These are phyloP conservation scores for Aspergillus conjunctus DNA, from an alignment of 495 filamentous ascomycete genomes.

Conservation along the genomic window DNA sequence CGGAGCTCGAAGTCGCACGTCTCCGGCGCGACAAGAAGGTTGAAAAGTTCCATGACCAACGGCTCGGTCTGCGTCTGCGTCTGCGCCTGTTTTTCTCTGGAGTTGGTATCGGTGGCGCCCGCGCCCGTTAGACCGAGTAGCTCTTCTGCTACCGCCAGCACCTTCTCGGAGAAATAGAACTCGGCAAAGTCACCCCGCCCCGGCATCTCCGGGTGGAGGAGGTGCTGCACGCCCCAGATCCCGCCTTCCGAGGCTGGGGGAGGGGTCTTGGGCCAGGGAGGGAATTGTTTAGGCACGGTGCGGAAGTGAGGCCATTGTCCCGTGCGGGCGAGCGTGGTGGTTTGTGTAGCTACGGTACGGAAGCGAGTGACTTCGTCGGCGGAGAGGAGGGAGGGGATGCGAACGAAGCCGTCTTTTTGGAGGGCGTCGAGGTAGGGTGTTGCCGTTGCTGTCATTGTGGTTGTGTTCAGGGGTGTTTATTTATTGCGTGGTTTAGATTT, in stretches of 20 bases:
- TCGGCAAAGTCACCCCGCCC: constrained; percentile 55
- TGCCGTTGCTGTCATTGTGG: constrained; percentile 16
- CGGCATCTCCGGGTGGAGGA: constrained; percentile 69
- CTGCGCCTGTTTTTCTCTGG: constrained; percentile 27
- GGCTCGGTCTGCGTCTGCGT: constrained; percentile 32
- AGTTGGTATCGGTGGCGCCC: constrained; percentile 9
- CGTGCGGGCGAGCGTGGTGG: constrained; percentile 57
- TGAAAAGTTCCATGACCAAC: constrained; percentile 80
- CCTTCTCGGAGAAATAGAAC: constrained; percentile 64
- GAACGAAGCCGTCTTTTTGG: constrained; percentile 52
- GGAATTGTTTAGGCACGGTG: constrained; percentile 84
- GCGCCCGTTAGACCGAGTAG: constrained; percentile 47
- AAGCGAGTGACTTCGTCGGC: constrained; percentile 52
- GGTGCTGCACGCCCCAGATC: constrained; percentile 86
- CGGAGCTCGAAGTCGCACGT: constrained; percentile 62
- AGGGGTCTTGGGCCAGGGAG: constrained; percentile 65
- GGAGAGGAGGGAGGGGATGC: constrained; percentile 50
- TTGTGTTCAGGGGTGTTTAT: not conserved
- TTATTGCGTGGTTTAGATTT: no score
- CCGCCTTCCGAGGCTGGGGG: constrained; percentile 56
- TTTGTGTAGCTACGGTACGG: constrained; percentile 53
- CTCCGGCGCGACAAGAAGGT: constrained; percentile 71
- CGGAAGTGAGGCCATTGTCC: constrained; percentile 78
- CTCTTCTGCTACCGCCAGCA: constrained; percentile 59
- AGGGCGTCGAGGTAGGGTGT: constrained; percentile 45